A percentile compares a stretch with the other conserved stretches of the same genome.
phyloP scores from a whole-genome alignment of 257 asterid genomes.

The Scutellaria galericulata region DNA sequence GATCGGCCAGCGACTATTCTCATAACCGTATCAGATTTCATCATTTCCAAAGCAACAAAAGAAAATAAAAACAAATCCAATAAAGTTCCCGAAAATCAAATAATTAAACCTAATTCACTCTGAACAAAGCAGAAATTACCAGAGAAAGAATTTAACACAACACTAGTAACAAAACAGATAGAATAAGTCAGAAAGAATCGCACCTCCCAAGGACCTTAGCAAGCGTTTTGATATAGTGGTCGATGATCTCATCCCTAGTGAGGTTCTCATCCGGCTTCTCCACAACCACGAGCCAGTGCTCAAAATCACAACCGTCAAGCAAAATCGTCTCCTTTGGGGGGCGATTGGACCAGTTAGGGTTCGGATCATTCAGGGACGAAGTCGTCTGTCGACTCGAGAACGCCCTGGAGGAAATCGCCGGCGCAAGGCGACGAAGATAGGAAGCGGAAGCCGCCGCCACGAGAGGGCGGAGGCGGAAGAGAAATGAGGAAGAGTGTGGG shows the following conservation, averaged over 20 bases:
- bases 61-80: too few species aligned
- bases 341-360: constrained; percentile 90
- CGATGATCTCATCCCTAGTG: constrained; percentile 81
- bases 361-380: constrained; percentile 80
- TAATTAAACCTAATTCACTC: neutral
- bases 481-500: constrained; percentile 39
- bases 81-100: neutral
- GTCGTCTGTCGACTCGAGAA: constrained; percentile 66
- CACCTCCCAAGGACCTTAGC: constrained; percentile 86
- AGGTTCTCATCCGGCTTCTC: constrained; percentile 82
- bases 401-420: constrained; percentile 53
- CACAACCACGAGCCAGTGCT: constrained; percentile 97
- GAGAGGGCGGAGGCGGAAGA: constrained; percentile 72
- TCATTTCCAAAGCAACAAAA: neutral
- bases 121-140: neutral
- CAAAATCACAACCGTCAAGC: constrained; percentile 97
- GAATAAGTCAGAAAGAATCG: neutral
- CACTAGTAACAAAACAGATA: neutral
- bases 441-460: constrained; percentile 45
- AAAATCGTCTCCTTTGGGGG: constrained; percentile 97
- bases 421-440: constrained; percentile 40
- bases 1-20: neutral
- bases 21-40: neutral
- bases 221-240: constrained; percentile 72
- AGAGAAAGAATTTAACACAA: neutral